Percentiles rank a stretch among this genome's conserved stretches.
Conservation (phyloP, 208 protist species). For the Acanthamoeba culbertsoni region DNA sequence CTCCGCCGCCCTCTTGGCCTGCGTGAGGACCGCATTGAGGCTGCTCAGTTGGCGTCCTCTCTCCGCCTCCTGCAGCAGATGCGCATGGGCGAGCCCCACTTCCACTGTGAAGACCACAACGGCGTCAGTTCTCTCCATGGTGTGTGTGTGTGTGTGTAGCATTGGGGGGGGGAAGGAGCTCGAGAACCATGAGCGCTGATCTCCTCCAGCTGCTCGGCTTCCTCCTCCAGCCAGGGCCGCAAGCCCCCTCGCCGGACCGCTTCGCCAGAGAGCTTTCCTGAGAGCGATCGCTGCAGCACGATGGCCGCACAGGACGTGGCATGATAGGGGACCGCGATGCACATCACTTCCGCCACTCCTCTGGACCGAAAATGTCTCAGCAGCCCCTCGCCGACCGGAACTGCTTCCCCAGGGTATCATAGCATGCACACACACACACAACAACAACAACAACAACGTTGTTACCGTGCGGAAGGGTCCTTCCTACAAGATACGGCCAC, state of each 20-base stretch:
- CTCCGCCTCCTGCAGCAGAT: not conserved
- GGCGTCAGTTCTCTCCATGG: not conserved
- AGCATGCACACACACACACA: not conserved
- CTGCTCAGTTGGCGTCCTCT: not conserved
- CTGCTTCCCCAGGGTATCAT: not conserved
- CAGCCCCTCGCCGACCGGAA: not conserved
- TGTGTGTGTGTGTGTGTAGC: not conserved
- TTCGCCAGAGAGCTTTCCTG: not conserved
- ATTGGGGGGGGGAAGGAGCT: not conserved
- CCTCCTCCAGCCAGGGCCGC: not conserved
- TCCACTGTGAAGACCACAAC: not conserved
- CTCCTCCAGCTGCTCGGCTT: not conserved
- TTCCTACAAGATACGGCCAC: no score
- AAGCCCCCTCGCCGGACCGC: not conserved
- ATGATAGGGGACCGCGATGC: not conserved
- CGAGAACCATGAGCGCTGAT: not conserved
- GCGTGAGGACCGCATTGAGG: not conserved
- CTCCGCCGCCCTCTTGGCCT: constrained; percentile 46
- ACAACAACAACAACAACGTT: not conserved
- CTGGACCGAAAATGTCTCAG: not conserved
- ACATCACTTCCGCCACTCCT: not conserved
- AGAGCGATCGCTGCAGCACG: not conserved
- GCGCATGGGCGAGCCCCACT: constrained; percentile 33
- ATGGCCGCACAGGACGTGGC: not conserved
- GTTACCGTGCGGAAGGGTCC: no score